Conservation (phyloP, 2,329 filamentous ascomycete species). For the Capronia americana region DNA sequence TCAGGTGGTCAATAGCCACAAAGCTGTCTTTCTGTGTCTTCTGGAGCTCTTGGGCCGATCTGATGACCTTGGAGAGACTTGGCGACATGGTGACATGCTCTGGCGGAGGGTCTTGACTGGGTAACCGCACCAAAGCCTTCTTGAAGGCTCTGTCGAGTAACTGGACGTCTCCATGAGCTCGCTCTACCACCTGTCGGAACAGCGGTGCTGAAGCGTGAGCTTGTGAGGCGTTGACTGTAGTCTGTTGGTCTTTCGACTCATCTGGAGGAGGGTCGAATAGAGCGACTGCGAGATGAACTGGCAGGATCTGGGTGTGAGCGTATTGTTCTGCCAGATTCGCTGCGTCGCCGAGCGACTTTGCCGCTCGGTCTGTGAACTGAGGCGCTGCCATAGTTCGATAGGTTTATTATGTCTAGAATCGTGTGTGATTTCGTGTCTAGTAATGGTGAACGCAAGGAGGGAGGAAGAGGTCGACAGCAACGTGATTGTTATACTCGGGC, state of each 20-base stretch:
- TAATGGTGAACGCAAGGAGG: background rate
- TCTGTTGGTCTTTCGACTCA: conserved; percentile 80
- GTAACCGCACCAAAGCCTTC: conserved; percentile 86
- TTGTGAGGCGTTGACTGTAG: conserved; percentile 67
- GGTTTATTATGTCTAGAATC: conserved; percentile 4
- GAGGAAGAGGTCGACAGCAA: conserved; percentile 8
- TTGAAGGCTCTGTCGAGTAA: conserved; percentile 87
- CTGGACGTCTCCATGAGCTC: conserved; percentile 90
- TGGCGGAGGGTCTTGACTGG: conserved; percentile 92
- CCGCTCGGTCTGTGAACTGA: conserved; percentile 89
- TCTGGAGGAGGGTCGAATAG: conserved; percentile 55
- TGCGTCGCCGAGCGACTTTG: conserved; percentile 87
- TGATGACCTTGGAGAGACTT: conserved; percentile 79
- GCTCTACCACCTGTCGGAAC: conserved; percentile 92
- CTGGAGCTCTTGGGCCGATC: conserved; percentile 84
- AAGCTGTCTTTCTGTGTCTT: conserved; percentile 98
- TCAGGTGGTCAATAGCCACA: conserved; percentile 93
- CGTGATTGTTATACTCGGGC: conserved; percentile 17
- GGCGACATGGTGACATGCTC: conserved; percentile 85
- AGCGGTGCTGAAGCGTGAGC: conserved; percentile 71
- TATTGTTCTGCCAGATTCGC: conserved; percentile 89
- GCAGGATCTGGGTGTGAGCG: conserved; percentile 86
- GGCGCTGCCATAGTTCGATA: conserved; percentile 49
- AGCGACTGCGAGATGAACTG: conserved; percentile 79
- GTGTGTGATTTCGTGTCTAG: conserved; percentile 18